phyloP scores from a whole-genome alignment of 2,329 filamentous ascomycete genomes.

The Thelonectria olida region DNA sequence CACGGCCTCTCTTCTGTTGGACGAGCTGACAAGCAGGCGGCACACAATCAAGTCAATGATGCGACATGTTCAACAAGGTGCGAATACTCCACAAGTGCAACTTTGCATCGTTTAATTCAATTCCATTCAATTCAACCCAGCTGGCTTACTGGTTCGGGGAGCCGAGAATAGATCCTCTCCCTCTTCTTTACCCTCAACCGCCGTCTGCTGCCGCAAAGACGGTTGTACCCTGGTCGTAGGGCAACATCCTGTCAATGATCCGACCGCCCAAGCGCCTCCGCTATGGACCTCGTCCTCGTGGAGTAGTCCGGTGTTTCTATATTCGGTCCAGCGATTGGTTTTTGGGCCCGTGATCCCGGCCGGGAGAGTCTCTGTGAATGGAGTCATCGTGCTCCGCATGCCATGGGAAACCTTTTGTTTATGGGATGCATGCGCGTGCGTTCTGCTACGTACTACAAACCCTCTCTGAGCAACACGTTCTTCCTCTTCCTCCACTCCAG shows the following conservation, averaged over 20 bases:
- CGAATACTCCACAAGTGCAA: background rate
- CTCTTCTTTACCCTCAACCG: constrained; percentile 4
- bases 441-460: constrained; percentile 1
- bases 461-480: constrained; percentile 12
- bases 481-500: background rate
- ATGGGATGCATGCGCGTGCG: constrained; percentile 5
- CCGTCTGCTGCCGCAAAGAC: background rate
- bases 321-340: constrained; percentile 26
- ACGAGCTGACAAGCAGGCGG: background rate
- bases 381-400: too few species aligned
- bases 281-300: constrained; percentile 18
- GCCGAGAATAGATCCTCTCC: too few species aligned
- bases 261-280: constrained; percentile 25
- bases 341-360: constrained; percentile 9
- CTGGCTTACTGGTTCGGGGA: background rate
- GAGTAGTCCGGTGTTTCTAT: constrained; percentile 34
- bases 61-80: background rate
- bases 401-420: background rate
- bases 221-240: background rate
- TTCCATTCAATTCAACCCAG: constrained; percentile 4
- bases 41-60: constrained; percentile 1
- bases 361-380: background rate
- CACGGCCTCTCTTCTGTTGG: background rate
- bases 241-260: constrained; percentile 16
- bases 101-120: too few species aligned